Evolutionary conservation across 306 rosid genomes (phyloP).

Genomic region (Hylodesmum podocarpum): DNA sequence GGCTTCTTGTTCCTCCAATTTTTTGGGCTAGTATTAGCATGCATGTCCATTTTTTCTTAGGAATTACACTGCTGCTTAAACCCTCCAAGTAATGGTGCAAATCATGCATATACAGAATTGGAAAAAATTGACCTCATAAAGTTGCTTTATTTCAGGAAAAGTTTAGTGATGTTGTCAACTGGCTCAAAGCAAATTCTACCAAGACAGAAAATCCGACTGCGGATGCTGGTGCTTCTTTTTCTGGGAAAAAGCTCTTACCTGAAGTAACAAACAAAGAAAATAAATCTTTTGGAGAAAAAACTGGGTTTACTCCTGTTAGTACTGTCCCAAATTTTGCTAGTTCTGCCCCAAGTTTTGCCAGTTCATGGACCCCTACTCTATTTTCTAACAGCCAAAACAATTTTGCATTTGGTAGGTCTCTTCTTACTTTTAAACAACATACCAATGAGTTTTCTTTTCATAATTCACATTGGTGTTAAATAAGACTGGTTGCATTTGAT

Average conservation of each 20-base stretch:
- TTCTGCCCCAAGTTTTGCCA: slow-evolving; percentile 41
- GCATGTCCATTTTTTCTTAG: background rate
- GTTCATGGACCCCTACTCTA: slow-evolving; percentile 64
- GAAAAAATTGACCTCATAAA: slow-evolving; percentile 15
- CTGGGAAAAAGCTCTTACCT: slow-evolving; percentile 49
- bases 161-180: slow-evolving; percentile 82
- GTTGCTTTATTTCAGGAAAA: slow-evolving; percentile 68
- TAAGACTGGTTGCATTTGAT: slow-evolving; percentile 13
- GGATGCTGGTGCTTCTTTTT: slow-evolving; percentile 34
- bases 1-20: slow-evolving; percentile 6
- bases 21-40: slow-evolving; percentile 16
- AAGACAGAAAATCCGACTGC: slow-evolving; percentile 53
- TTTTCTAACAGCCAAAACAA: slow-evolving; percentile 50
- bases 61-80: background rate
- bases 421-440: background rate
- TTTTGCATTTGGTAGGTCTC: slow-evolving; percentile 57
- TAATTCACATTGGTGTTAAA: slow-evolving; percentile 5
- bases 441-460: background rate
- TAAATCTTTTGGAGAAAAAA: slow-evolving; percentile 51
- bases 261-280: slow-evolving; percentile 46
- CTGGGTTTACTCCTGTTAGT: slow-evolving; percentile 44
- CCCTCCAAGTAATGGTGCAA: slow-evolving; percentile 8
- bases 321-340: slow-evolving; percentile 43
- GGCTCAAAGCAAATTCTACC: slow-evolving; percentile 80
- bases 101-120: slow-evolving; percentile 9